A percentile compares a stretch with the other conserved stretches of the same genome.
These are phyloP conservation scores for Mycena metata DNA, from an alignment of 768 basidiomycete species.

Conservation along the genomic window DNA sequence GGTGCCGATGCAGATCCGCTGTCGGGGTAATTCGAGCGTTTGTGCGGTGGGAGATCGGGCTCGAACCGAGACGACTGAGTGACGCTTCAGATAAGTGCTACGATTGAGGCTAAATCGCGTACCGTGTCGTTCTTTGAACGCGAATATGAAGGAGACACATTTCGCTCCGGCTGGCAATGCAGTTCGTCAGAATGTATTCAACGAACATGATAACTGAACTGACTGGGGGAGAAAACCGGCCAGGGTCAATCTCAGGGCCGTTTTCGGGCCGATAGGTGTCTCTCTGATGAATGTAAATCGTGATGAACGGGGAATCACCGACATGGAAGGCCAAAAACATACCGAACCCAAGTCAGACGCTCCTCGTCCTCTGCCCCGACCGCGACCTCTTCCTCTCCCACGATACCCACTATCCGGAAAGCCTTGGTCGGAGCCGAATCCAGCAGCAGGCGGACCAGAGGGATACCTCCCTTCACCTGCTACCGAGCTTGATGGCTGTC, in stretches of 20 bases:
- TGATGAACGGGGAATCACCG: background rate
- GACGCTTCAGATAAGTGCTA: background rate
- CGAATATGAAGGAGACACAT: slow-evolving; percentile 29
- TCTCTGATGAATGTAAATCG: slow-evolving; percentile 19
- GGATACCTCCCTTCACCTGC: slow-evolving; percentile 17
- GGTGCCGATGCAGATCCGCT: slow-evolving; percentile 7
- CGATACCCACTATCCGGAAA: slow-evolving; percentile 30
- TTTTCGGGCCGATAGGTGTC: slow-evolving; percentile 32
- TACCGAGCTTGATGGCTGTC: background rate
- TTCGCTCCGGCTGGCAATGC: slow-evolving; percentile 24
- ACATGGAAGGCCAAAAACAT: background rate
- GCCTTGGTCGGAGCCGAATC: slow-evolving; percentile 12
- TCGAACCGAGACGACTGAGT: slow-evolving; percentile 18
- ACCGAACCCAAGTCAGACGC: slow-evolving; percentile 21
- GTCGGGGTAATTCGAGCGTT: slow-evolving; percentile 31
- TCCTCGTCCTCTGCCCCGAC: slow-evolving; percentile 31
- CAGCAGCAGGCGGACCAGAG: slow-evolving; percentile 7
- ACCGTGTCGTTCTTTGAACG: slow-evolving; percentile 32
- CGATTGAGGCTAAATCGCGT: background rate
- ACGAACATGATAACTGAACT: background rate
- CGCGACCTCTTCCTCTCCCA: slow-evolving; percentile 28
- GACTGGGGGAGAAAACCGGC: slow-evolving; percentile 32
- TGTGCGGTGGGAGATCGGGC: slow-evolving; percentile 15
- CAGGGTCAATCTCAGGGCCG: slow-evolving; percentile 24
- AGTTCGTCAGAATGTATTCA: background rate